Evolutionary conservation across 163 green algal genomes (phyloP).

Genomic region (Volvox carteri): DNA sequence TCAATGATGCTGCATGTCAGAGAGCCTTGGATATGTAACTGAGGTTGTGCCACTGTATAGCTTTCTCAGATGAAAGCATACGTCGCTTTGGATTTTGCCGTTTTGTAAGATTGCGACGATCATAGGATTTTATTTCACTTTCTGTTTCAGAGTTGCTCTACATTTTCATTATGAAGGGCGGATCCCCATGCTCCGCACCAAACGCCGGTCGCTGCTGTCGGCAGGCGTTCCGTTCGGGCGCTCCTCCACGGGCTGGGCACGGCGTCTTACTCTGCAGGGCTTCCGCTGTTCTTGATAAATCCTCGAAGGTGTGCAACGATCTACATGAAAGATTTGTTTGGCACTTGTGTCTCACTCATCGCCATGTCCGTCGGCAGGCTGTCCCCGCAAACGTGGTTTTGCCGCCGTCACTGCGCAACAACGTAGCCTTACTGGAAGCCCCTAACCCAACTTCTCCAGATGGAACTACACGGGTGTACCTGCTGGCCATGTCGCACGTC

Average conservation of each 20-base stretch:
- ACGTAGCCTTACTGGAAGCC: conserved; percentile 72
- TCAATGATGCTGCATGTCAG: too few relatives aligned
- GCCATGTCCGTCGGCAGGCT: too few relatives aligned
- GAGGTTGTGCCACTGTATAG: too few relatives aligned
- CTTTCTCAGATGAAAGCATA: too few relatives aligned
- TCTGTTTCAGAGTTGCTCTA: neutral
- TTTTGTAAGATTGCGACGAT: neutral
- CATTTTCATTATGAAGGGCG: neutral
- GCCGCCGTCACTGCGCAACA: conserved; percentile 61
- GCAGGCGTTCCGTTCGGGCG: conserved; percentile 27
- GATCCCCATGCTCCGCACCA: neutral
- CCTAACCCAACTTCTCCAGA: conserved; percentile 64
- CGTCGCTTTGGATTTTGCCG: too few relatives aligned
- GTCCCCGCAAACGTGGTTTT: conserved; percentile 45
- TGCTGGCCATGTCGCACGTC: conserved; percentile 88
- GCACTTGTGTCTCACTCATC: too few relatives aligned
- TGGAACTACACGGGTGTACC: conserved; percentile 73
- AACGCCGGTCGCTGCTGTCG: conserved; percentile 23
- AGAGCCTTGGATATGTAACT: too few relatives aligned
- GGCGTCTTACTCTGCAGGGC: neutral
- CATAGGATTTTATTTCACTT: neutral
- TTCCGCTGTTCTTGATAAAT: conserved; percentile 3
- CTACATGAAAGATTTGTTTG: neutral
- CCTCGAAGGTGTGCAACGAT: conserved; percentile 33
- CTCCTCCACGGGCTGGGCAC: neutral